These are phyloP conservation scores for Fusarium oxysporum DNA, from an alignment of 2,329 filamentous ascomycete species.

Conservation along the genomic window DNA sequence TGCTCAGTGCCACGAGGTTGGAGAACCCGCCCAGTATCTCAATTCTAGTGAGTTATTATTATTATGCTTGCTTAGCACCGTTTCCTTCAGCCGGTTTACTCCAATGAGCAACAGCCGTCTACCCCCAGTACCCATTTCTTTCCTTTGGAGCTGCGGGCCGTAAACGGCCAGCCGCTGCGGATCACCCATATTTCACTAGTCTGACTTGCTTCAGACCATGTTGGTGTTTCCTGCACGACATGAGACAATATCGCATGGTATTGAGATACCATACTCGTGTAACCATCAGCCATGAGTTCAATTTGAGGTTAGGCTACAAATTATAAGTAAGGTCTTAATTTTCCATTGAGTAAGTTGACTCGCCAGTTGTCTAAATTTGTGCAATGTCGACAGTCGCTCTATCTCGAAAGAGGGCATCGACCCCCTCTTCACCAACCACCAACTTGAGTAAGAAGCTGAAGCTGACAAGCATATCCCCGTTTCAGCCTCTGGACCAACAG, in stretches of 20 bases:
- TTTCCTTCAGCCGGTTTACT: fast-evolving
- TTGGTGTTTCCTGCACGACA: background rate
- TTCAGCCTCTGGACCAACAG: background rate
- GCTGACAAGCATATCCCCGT: background rate
- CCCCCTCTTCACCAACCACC: background rate
- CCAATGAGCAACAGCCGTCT: background rate
- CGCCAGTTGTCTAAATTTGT: background rate
- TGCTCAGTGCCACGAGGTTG: background rate
- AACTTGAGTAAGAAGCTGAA: background rate
- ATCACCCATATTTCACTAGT: background rate
- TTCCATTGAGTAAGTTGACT: background rate
- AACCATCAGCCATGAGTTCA: background rate
- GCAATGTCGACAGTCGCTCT: background rate
- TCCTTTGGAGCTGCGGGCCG: background rate
- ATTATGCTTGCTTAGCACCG: background rate
- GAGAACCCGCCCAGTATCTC: too few species aligned
- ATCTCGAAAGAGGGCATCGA: background rate
- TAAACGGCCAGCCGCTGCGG: background rate
- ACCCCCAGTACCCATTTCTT: background rate
- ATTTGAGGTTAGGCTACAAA: fast-evolving
- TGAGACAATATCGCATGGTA: background rate
- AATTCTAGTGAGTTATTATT: fast-evolving
- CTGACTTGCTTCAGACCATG: background rate
- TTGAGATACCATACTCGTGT: background rate
- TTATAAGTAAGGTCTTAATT: background rate